Evolutionary conservation across 2,329 filamentous ascomycete genomes (phyloP).

Genomic region (Scolecobasidium constrictum): DNA sequence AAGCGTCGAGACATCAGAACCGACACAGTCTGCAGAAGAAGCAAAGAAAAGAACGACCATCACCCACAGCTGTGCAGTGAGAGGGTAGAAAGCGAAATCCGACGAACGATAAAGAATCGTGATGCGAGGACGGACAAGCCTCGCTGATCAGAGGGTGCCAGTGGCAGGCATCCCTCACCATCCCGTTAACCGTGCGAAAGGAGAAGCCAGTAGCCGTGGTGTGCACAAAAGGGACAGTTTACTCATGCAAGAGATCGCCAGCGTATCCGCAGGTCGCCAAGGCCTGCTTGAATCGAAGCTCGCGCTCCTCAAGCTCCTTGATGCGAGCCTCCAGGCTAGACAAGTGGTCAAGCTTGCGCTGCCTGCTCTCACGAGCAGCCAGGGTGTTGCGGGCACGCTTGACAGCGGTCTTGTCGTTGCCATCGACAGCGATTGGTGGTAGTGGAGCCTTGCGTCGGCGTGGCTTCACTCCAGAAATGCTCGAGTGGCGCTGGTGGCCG

Average conservation of each 20-base stretch:
- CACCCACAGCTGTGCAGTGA: slow-evolving; percentile 9
- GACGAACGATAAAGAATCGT: not conserved
- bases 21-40: slow-evolving; percentile 20
- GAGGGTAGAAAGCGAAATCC: not conserved
- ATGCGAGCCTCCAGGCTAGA: slow-evolving; percentile 67
- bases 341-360: slow-evolving; percentile 69
- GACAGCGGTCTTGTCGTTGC: slow-evolving; percentile 63
- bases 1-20: slow-evolving; percentile 41
- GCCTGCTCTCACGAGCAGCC: slow-evolving; percentile 85
- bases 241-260: slow-evolving; percentile 15
- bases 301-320: slow-evolving; percentile 49
- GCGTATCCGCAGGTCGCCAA: slow-evolving; percentile 14
- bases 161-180: slow-evolving; percentile 27
- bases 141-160: slow-evolving; percentile 18
- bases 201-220: slow-evolving; percentile 9
- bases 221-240: slow-evolving; percentile 12
- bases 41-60: slow-evolving; percentile 10
- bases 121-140: slow-evolving; percentile 10
- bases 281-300: slow-evolving; percentile 28
- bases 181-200: slow-evolving; percentile 14
- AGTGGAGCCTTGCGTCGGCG: slow-evolving; percentile 74
- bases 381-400: slow-evolving; percentile 92
- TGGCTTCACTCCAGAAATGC: slow-evolving; percentile 55
- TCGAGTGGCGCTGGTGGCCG: slow-evolving; percentile 47
- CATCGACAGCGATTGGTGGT: slow-evolving; percentile 67